phyloP scores from a whole-genome alignment of 345 rosid species.

The Melaleuca quinquenervia region DNA sequence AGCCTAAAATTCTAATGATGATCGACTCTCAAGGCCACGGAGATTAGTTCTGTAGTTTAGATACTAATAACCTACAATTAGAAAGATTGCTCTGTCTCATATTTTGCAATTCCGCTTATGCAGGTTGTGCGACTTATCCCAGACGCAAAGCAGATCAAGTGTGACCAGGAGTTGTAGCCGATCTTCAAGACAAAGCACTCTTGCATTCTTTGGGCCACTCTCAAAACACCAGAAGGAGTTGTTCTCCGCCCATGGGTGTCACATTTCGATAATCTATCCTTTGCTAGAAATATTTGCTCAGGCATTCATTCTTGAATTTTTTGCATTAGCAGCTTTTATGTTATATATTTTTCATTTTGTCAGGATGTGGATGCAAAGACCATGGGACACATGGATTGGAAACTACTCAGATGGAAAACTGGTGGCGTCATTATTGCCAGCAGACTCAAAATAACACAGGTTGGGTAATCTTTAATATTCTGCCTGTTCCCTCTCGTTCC shows the following conservation, averaged over 20 bases:
- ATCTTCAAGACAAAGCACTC: slow-evolving; percentile 56
- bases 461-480: neutral
- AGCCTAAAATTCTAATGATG: slow-evolving; percentile 85
- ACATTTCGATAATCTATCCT: slow-evolving; percentile 74
- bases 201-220: slow-evolving; percentile 70
- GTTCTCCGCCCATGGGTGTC: slow-evolving; percentile 77
- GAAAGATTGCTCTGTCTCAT: neutral
- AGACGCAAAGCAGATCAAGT: slow-evolving; percentile 60
- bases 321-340: neutral
- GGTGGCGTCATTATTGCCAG: slow-evolving; percentile 69
- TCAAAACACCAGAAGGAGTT: slow-evolving; percentile 46
- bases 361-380: slow-evolving; percentile 64
- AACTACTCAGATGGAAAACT: slow-evolving; percentile 88
- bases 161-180: slow-evolving; percentile 67
- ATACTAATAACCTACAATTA: neutral
- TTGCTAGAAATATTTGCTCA: slow-evolving; percentile 65
- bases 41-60: neutral
- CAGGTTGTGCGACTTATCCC: slow-evolving; percentile 70
- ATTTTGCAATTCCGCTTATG: neutral
- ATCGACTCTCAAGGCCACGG: neutral
- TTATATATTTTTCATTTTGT: neutral
- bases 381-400: slow-evolving; percentile 47
- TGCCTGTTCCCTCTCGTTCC: neutral
- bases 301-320: slow-evolving; percentile 13
- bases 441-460: slow-evolving; percentile 72